phyloP scores from a whole-genome alignment of 495 filamentous ascomycete species.

The Annulohypoxylon nitens region DNA sequence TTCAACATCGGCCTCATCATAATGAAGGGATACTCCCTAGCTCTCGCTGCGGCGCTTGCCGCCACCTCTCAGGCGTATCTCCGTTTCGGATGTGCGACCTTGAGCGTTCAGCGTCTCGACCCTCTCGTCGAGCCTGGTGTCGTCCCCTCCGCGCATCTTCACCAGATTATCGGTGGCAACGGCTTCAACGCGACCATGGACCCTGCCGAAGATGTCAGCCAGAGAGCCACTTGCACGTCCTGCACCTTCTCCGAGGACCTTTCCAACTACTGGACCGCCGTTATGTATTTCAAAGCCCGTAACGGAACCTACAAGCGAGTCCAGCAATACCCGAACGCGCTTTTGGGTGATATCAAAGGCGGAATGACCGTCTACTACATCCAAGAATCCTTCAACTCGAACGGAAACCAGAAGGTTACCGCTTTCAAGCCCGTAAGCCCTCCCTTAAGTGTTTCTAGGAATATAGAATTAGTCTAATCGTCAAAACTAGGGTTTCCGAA shows the following conservation, averaged over 20 bases:
- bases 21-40: constrained; percentile 53
- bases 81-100: constrained; percentile 55
- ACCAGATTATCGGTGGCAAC: constrained; percentile 55
- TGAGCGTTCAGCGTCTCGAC: constrained; percentile 57
- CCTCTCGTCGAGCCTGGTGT: constrained; percentile 52
- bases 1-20: constrained; percentile 37
- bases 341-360: constrained; percentile 54
- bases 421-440: constrained; percentile 57
- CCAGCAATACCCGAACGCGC: constrained; percentile 54
- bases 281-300: constrained; percentile 54
- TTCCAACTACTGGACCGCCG: constrained; percentile 57
- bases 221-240: constrained; percentile 52
- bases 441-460: constrained; percentile 40
- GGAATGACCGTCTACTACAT: constrained; percentile 62
- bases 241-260: constrained; percentile 54
- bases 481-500: constrained; percentile 55
- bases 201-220: constrained; percentile 35
- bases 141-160: constrained; percentile 49
- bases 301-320: constrained; percentile 59
- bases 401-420: constrained; percentile 59
- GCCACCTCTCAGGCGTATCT: constrained; percentile 52
- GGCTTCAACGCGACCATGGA: constrained; percentile 54
- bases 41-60: constrained; percentile 48
- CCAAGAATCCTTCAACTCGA: constrained; percentile 52
- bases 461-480: constrained; percentile 26